phyloP scores from a whole-genome alignment of 805 yeast genomes.

The Candida krabiensis region DNA sequence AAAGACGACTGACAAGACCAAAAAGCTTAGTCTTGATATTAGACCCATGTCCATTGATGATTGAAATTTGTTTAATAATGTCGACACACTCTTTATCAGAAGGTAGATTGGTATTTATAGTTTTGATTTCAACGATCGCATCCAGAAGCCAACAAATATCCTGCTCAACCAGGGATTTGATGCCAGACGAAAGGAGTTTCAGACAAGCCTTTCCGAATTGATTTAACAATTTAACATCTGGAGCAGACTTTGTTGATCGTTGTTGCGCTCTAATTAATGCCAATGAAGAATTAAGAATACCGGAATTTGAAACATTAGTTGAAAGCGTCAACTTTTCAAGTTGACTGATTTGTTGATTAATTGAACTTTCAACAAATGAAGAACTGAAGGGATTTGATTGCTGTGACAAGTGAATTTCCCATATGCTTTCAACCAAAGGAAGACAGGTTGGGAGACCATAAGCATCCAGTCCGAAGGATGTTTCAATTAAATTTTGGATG shows the following conservation, averaged over 20 bases:
- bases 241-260: slow-evolving; percentile 2
- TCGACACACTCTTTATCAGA: slow-evolving; percentile 5
- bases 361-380: slow-evolving; percentile 21
- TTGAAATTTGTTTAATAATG: slow-evolving; percentile 14
- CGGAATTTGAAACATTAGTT: neutral
- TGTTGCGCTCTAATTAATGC: slow-evolving; percentile 10
- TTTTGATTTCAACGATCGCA: slow-evolving; percentile 11
- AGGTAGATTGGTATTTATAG: neutral
- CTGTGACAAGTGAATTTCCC: slow-evolving; percentile 43
- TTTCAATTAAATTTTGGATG: slow-evolving; percentile 14
- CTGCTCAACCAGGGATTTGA: neutral
- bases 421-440: slow-evolving; percentile 36
- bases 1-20: slow-evolving; percentile 13
- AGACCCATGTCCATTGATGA: neutral
- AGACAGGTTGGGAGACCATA: slow-evolving; percentile 18
- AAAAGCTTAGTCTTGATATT: slow-evolving; percentile 16
- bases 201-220: neutral
- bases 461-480: neutral
- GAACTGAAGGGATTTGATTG: slow-evolving; percentile 29
- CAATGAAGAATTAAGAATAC: slow-evolving; percentile 8
- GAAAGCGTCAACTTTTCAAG: slow-evolving; percentile 1
- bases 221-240: slow-evolving; percentile 2
- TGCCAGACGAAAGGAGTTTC: neutral
- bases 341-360: slow-evolving; percentile 3
- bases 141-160: slow-evolving; percentile 18